Evolutionary conservation across 2,329 filamentous ascomycete species (phyloP).

Genomic region (Chaetomiaceae sp.): DNA sequence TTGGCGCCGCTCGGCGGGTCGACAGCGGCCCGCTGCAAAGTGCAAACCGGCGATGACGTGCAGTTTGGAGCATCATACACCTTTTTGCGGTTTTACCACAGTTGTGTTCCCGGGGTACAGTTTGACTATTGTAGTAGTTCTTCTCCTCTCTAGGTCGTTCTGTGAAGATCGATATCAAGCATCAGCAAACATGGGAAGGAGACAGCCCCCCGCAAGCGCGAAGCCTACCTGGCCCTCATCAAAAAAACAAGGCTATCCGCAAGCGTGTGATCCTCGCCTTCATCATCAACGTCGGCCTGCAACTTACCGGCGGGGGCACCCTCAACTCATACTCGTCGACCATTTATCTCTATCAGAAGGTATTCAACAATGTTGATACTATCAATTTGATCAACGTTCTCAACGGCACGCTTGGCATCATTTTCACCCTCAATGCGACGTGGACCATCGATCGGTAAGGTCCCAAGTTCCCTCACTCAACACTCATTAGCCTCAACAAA

Average conservation of each 20-base stretch:
- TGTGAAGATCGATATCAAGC: no score
- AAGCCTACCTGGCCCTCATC: not conserved
- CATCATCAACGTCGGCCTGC: slow-evolving; percentile 1
- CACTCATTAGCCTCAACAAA: not conserved
- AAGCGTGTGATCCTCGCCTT: not conserved
- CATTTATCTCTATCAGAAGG: not conserved
- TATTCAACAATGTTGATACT: not conserved
- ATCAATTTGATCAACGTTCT: slow-evolving; percentile 4
- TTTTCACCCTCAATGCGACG: not conserved
- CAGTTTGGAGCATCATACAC: no score
- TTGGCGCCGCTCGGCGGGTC: no score
- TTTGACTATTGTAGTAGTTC: no score
- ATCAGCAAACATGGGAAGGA: no score
- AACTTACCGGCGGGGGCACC: slow-evolving; percentile 1
- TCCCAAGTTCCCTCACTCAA: not conserved
- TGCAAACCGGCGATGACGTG: no score
- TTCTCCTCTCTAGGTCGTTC: no score
- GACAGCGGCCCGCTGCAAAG: no score
- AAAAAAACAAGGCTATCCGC: not conserved
- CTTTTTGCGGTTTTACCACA: no score
- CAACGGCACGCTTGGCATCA: not conserved
- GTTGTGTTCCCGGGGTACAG: no score
- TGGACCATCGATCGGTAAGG: slow-evolving; percentile 1
- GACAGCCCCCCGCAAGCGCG: not conserved
- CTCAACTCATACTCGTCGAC: slow-evolving; percentile 1